Evolutionary conservation across 73 alveolate genomes (phyloP).

Genomic region (Uronychia binucleata): DNA sequence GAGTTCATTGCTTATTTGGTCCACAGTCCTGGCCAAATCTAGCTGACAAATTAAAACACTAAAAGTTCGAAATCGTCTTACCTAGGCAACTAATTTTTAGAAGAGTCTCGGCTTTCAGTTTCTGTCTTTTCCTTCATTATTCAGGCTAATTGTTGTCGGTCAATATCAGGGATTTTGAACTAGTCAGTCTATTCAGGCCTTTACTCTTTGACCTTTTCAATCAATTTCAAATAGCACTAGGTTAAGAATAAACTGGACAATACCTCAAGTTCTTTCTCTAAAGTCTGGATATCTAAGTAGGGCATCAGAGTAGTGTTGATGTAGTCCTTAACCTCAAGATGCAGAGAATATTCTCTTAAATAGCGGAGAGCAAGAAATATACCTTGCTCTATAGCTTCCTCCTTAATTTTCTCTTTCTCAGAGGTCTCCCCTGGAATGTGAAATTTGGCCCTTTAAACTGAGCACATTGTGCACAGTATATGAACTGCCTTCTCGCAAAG

Average conservation of each 20-base stretch:
- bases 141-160: too few relatives aligned
- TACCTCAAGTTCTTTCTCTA: neutral
- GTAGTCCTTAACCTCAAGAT: neutral
- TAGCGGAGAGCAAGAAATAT: neutral
- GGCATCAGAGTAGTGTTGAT: neutral
- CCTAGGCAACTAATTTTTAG: neutral
- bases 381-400: neutral
- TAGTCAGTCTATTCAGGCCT: too few relatives aligned
- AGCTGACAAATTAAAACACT: neutral
- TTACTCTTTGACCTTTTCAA: neutral
- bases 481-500: neutral
- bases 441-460: conserved; percentile 10
- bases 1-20: neutral
- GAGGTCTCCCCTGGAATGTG: conserved; percentile 54
- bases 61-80: too few relatives aligned
- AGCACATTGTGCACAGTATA: neutral
- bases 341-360: neutral
- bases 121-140: too few relatives aligned
- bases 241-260: too few relatives aligned
- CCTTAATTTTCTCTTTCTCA: conserved; percentile 1
- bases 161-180: too few relatives aligned
- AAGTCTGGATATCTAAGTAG: neutral
- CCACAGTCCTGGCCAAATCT: neutral
- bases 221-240: neutral
- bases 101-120: too few relatives aligned